Evolutionary conservation across 257 asterid species (phyloP), one percentile per base, ranked within the genome.

Genomic region (Cinchona pubescens): DNA sequence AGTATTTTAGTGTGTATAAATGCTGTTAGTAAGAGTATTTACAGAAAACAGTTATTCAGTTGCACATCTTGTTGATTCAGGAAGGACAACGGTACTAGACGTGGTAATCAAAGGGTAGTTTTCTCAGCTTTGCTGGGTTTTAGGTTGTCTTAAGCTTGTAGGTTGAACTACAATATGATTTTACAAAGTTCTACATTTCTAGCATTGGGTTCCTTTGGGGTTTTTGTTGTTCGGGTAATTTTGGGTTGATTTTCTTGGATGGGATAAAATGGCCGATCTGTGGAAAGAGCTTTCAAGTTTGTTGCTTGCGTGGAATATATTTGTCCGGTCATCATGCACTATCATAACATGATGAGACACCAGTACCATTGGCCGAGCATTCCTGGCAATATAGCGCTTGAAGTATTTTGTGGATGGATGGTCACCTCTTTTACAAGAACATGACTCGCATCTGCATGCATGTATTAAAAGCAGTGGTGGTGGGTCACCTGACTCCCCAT

Each of bases 311-410:
- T 7, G 4, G 23, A n/a, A n/a, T 3, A 2, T 2, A 25, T 27
- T 9, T 19, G 64, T 49, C 5, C 2, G 53, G 56, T 8, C 70
- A 30, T 69, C 29, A 42, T n/a, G 72, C 34, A 60, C 13, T 58
- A 53, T 34, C 49, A 27, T 34, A 15, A 21, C 51, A 16, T 1
- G 25, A 49, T 25, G 48, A 67, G 21, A 75, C 16, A 8, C 35
- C 67, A n/a, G 79, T 27, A 42, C 13, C 48, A 68, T 68, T 68
- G 81, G 81, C 48, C 72, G 59, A 62, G 67, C 58, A 61, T 34
- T 40, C n/a, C 37, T 42, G 76, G 69, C 40, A 60, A 34, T 55
- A 70, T 45, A 2, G 25, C 34, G 27, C 56, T 60, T 29, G 62
- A 48, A 69, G 32, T 58, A 67, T 35, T 61, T 48, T 56, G 29